Conservation (phyloP, 2,329 filamentous ascomycete genomes). For the Nigrospora oryzae region DNA sequence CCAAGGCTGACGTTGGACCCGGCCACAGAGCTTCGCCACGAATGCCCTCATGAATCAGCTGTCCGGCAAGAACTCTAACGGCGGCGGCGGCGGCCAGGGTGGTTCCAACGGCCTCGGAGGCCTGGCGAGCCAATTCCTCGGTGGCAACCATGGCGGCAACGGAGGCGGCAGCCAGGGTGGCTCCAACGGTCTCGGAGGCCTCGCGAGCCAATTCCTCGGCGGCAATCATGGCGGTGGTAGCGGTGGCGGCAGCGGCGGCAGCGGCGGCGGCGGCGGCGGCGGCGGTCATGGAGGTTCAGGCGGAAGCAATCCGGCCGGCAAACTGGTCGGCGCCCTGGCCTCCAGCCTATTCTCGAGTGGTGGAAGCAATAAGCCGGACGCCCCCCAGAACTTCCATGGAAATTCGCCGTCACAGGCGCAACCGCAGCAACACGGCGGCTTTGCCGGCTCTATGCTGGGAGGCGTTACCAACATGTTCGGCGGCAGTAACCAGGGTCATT, state of each 20-base stretch:
- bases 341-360: slow-evolving; percentile 43
- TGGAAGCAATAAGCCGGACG: slow-evolving; percentile 33
- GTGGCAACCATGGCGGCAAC: slow-evolving; percentile 9
- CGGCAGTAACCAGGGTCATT: slow-evolving; percentile 32
- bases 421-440: slow-evolving; percentile 33
- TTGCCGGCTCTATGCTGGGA: slow-evolving; percentile 46
- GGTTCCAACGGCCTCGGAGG: slow-evolving; percentile 33
- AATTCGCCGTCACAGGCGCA: slow-evolving; percentile 27
- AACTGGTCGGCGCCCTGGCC: slow-evolving; percentile 49
- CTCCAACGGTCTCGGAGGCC: slow-evolving; percentile 32
- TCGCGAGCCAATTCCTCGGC: slow-evolving; percentile 36
- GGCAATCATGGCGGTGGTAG: slow-evolving; percentile 15
- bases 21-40: slow-evolving; percentile 46
- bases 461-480: slow-evolving; percentile 45
- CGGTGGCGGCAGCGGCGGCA: slow-evolving; percentile 12
- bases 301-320: slow-evolving; percentile 29
- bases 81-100: slow-evolving; percentile 9
- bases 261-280: slow-evolving; percentile 10
- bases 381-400: slow-evolving; percentile 40
- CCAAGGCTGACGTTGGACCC: slow-evolving; percentile 12
- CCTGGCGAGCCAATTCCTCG: slow-evolving; percentile 36
- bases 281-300: slow-evolving; percentile 13
- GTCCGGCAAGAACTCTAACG: slow-evolving; percentile 26
- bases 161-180: slow-evolving; percentile 13
- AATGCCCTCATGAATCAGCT: slow-evolving; percentile 43